A percentile compares a stretch with the other conserved stretches of the same genome.
phyloP scores from a whole-genome alignment of 805 yeast species.

The Lipomyces yamadae region DNA sequence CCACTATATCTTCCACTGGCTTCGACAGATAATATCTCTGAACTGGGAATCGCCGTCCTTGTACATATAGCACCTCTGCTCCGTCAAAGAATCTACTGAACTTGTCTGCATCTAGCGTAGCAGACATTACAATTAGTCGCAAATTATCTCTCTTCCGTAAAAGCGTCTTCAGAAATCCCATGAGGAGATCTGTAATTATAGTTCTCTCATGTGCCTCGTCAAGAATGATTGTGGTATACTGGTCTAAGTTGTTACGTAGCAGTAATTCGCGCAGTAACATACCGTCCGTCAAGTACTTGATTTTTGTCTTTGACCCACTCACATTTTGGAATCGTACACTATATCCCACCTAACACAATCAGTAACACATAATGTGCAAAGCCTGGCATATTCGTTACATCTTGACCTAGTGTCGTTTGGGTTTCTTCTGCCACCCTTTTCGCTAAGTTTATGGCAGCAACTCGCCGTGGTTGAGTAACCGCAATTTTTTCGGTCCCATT shows the following conservation, averaged over 20 bases:
- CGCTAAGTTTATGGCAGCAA: slow-evolving; percentile 94
- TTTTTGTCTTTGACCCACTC: slow-evolving; percentile 61
- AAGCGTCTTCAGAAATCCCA: slow-evolving; percentile 84
- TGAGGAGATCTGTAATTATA: slow-evolving; percentile 81
- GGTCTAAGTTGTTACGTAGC: slow-evolving; percentile 66
- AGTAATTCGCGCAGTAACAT: slow-evolving; percentile 91
- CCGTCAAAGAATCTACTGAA: slow-evolving; percentile 76
- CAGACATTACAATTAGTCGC: slow-evolving; percentile 88
- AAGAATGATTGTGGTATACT: slow-evolving; percentile 76
- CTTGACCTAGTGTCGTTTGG: slow-evolving; percentile 75
- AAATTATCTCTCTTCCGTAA: slow-evolving; percentile 59
- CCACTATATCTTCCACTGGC: slow-evolving; percentile 82
- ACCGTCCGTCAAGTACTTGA: slow-evolving; percentile 95
- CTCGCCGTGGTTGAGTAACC: slow-evolving; percentile 96
- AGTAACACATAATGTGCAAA: neutral
- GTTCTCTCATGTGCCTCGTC: slow-evolving; percentile 99
- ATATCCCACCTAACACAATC: slow-evolving; percentile 65
- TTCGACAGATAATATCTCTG: slow-evolving; percentile 66
- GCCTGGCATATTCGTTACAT: slow-evolving; percentile 46
- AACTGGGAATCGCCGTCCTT: slow-evolving; percentile 89
- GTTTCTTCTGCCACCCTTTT: slow-evolving; percentile 88
- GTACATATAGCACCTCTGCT: slow-evolving; percentile 82
- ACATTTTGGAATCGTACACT: slow-evolving; percentile 88
- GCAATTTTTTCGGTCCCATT: slow-evolving; percentile 64
- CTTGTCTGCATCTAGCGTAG: slow-evolving; percentile 88